These are phyloP conservation scores for Moricandia moricandioides DNA, from an alignment of 345 rosid species.

Conservation along the genomic window DNA sequence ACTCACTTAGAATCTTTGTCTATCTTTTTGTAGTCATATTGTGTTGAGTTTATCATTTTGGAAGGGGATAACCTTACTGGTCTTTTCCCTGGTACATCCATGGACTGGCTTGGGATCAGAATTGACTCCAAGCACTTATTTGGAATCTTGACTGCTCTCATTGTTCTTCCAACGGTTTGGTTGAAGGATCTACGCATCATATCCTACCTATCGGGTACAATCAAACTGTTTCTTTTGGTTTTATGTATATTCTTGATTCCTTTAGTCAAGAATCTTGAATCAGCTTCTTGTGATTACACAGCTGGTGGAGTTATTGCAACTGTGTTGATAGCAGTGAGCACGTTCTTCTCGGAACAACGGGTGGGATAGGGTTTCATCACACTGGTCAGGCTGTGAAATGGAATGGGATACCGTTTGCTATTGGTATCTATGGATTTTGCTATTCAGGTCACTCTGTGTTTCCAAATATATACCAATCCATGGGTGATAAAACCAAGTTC, in stretches of 20 bases:
- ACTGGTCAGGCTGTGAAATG: slow-evolving; percentile 64
- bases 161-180: slow-evolving; percentile 87
- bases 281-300: slow-evolving; percentile 33
- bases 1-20: slow-evolving; percentile 15
- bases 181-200: slow-evolving; percentile 71
- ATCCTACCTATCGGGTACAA: slow-evolving; percentile 90
- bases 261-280: slow-evolving; percentile 21
- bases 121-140: slow-evolving; percentile 75
- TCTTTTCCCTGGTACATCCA: slow-evolving; percentile 75
- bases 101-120: slow-evolving; percentile 54
- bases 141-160: slow-evolving; percentile 65
- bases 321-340: slow-evolving; percentile 51
- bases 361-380: slow-evolving; percentile 74
- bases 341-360: slow-evolving; percentile 55
- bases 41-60: slow-evolving; percentile 85
- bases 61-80: slow-evolving; percentile 90
- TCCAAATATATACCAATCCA: slow-evolving; percentile 92
- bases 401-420: slow-evolving; percentile 82
- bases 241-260: neutral
- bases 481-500: slow-evolving; percentile 88
- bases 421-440: slow-evolving; percentile 87
- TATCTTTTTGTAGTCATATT: slow-evolving; percentile 63
- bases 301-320: slow-evolving; percentile 92
- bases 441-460: slow-evolving; percentile 83
- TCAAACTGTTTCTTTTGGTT: neutral